Conservation (phyloP, 495 filamentous ascomycete species). For the Penicillium mononematosum region DNA sequence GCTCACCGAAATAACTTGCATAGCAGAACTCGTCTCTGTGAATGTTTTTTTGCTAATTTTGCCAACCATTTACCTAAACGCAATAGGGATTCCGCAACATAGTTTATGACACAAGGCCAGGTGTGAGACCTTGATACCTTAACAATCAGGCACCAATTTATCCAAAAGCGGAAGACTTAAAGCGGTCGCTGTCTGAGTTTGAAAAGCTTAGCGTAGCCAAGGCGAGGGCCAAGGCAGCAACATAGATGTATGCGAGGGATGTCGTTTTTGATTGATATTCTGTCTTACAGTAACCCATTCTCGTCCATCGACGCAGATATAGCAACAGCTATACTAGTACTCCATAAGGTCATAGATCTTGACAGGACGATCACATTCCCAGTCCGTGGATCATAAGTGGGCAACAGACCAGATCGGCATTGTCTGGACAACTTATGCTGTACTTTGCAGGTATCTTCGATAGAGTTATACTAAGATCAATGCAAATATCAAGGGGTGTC, state of each 20-base stretch:
- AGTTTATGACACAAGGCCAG: too few species aligned
- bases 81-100: too few species aligned
- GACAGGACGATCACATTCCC: constrained; percentile 5
- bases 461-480: not conserved
- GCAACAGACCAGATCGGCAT: constrained; percentile 6
- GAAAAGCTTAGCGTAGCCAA: not conserved
- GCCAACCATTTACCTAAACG: too few species aligned
- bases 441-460: too few species aligned
- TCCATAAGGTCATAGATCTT: not conserved
- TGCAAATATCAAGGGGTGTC: constrained; percentile 3
- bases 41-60: not conserved
- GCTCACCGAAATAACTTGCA: not conserved
- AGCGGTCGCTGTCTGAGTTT: not conserved
- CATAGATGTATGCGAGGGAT: not conserved
- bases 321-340: not conserved
- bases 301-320: not conserved
- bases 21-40: not conserved
- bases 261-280: not conserved
- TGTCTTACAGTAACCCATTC: not conserved
- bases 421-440: not conserved
- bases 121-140: not conserved
- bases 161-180: not conserved
- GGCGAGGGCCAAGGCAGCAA: not conserved
- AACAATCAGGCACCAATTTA: not conserved
- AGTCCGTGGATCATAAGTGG: constrained; percentile 1